Percentiles rank a stretch among this genome's conserved stretches.
These are phyloP conservation scores for Paecilomyces dactylethromorphus DNA, from an alignment of 2,329 filamentous ascomycete genomes.

Conservation along the genomic window DNA sequence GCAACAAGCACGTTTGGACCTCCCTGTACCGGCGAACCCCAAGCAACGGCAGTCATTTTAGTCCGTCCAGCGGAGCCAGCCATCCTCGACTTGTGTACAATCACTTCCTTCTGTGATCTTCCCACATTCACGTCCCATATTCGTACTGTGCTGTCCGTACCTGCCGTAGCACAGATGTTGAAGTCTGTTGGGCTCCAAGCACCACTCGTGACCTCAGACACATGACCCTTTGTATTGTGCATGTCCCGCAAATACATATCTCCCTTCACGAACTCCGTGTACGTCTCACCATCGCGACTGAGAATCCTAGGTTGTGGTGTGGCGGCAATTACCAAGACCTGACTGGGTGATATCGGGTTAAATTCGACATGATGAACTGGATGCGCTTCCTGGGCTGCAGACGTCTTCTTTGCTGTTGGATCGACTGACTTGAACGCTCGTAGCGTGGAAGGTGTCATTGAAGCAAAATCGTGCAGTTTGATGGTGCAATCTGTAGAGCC, in stretches of 20 bases:
- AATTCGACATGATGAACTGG: conserved; percentile 82
- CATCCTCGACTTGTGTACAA: conserved; percentile 92
- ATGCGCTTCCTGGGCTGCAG: conserved; percentile 72
- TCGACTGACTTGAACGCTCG: conserved; percentile 91
- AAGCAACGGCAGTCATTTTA: conserved; percentile 87
- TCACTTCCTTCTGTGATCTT: conserved; percentile 81
- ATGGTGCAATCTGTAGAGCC: conserved; percentile 85
- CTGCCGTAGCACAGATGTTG: conserved; percentile 81
- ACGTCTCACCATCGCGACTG: conserved; percentile 76
- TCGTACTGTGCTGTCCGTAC: conserved; percentile 87
- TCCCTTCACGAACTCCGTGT: conserved; percentile 89
- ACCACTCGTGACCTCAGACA: conserved; percentile 82
- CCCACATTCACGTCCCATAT: conserved; percentile 97
- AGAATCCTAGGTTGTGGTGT: conserved; percentile 87
- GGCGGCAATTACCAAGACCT: conserved; percentile 80
- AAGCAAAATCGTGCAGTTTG: conserved; percentile 90
- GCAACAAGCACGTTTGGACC: conserved; percentile 71
- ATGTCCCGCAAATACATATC: conserved; percentile 98
- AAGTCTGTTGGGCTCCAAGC: conserved; percentile 85
- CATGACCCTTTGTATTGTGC: conserved; percentile 95
- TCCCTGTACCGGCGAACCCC: conserved; percentile 72
- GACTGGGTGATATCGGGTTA: conserved; percentile 71
- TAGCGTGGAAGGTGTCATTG: conserved; percentile 91
- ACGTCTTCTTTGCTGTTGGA: conserved; percentile 68
- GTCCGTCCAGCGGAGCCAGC: conserved; percentile 82